A percentile compares a stretch with the other conserved stretches of the same genome.
These are phyloP conservation scores for Tylopilus sp. DNA, from an alignment of 1,284 basidiomycete species.

Conservation along the genomic window DNA sequence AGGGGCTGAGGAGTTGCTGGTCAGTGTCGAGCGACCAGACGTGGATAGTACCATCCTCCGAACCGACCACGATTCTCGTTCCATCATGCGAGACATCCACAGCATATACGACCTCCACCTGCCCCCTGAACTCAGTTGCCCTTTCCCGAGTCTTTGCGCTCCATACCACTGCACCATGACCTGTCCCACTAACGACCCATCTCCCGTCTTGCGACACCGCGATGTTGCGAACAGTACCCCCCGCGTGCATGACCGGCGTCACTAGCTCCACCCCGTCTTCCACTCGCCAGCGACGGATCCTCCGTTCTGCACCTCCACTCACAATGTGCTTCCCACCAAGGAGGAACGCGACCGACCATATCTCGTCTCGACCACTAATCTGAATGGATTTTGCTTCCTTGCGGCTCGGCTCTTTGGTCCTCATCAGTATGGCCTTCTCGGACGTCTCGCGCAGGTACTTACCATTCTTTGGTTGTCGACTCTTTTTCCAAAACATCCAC, in stretches of 20 bases:
- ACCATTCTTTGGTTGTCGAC: no score
- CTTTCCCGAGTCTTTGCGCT: constrained; percentile 3
- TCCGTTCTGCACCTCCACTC: constrained; percentile 7
- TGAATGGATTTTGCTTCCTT: neutral
- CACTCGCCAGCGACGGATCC: constrained; percentile 3
- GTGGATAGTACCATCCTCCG: constrained; percentile 8
- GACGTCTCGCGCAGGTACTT: no score
- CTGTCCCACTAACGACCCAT: constrained; percentile 5
- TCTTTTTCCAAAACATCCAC: no score
- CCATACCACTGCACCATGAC: constrained; percentile 6
- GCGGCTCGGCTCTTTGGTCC: no score
- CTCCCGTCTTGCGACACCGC: constrained; percentile 2
- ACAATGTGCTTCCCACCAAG: neutral
- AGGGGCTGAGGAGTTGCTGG: constrained; percentile 5
- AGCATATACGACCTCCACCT: constrained; percentile 7
- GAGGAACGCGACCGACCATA: constrained; percentile 12
- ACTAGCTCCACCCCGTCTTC: constrained; percentile 5
- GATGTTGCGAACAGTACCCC: constrained; percentile 1
- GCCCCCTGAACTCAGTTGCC: constrained; percentile 4
- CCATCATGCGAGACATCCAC: constrained; percentile 7
- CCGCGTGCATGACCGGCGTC: constrained; percentile 1
- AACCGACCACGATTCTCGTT: constrained; percentile 5
- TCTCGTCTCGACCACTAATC: constrained; percentile 1
- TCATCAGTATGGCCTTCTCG: no score
- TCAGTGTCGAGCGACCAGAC: constrained; percentile 8